phyloP scores from a whole-genome alignment of 179 eudicot species.

The Monotropa hypopitys region DNA sequence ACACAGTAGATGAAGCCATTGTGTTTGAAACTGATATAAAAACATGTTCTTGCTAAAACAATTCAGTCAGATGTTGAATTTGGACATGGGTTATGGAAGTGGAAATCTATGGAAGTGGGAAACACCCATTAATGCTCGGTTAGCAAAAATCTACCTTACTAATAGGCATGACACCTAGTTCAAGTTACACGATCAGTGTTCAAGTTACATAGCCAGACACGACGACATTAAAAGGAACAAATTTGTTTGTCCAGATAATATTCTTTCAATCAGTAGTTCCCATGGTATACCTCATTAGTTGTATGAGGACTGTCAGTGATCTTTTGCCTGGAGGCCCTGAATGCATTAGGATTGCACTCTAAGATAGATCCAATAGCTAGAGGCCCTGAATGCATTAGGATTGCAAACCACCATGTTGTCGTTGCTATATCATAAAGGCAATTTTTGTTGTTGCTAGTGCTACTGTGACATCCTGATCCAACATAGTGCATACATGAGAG shows the following conservation, averaged over 20 bases:
- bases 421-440: too few species aligned
- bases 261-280: neutral
- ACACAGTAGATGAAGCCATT: neutral
- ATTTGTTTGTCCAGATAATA: neutral
- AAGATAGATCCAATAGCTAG: constrained; percentile 74
- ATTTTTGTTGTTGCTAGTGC: too few species aligned
- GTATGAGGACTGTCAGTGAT: constrained; percentile 62
- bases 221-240: neutral
- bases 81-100: neutral
- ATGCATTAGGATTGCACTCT: constrained; percentile 91
- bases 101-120: neutral
- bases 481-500: too few species aligned
- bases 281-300: constrained; percentile 23
- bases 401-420: too few species aligned
- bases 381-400: too few species aligned
- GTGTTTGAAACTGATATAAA: neutral
- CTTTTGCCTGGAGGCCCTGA: constrained; percentile 81
- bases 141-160: neutral
- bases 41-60: neutral
- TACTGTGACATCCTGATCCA: too few species aligned
- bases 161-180: neutral
- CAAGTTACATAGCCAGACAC: neutral
- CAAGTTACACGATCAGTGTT: neutral
- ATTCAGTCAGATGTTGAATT: neutral
- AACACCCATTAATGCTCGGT: neutral